Percentiles rank a stretch among this genome's conserved stretches.
Conservation (phyloP, 2,329 filamentous ascomycete genomes). For the Aspergillus pseudotamarii region DNA sequence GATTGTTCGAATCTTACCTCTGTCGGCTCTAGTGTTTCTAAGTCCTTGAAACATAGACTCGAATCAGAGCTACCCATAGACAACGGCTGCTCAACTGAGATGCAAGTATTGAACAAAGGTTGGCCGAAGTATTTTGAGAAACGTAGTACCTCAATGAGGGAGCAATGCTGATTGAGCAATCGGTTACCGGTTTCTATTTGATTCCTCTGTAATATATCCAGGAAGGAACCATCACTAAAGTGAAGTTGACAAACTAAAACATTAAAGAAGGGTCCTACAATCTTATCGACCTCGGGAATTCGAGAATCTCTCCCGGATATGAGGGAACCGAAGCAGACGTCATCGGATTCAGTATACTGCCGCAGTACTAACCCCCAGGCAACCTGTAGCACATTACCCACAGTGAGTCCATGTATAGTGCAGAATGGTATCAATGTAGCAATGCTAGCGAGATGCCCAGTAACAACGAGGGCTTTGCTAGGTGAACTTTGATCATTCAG, state of each 20-base stretch:
- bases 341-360: slow-evolving; percentile 4
- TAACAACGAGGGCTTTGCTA: background rate
- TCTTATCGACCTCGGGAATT: background rate
- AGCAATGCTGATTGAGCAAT: slow-evolving; percentile 1
- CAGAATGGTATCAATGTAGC: background rate
- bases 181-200: slow-evolving; percentile 1
- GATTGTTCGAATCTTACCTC: background rate
- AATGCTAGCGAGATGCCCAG: background rate
- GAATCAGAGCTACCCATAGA: background rate
- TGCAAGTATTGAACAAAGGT: slow-evolving; percentile 4
- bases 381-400: slow-evolving; percentile 9
- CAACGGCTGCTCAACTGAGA: slow-evolving; percentile 3
- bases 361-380: slow-evolving; percentile 12
- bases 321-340: slow-evolving; percentile 16
- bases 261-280: slow-evolving; percentile 6
- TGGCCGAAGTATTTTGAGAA: background rate
- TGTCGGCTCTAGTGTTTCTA: slow-evolving; percentile 1
- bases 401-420: background rate
- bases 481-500: background rate
- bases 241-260: background rate
- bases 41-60: background rate
- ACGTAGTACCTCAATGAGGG: background rate
- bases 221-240: background rate
- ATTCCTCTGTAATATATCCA: background rate
- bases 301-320: slow-evolving; percentile 9